phyloP scores from a whole-genome alignment of 2,329 filamentous ascomycete genomes.

The Paradendryphiella salina region DNA sequence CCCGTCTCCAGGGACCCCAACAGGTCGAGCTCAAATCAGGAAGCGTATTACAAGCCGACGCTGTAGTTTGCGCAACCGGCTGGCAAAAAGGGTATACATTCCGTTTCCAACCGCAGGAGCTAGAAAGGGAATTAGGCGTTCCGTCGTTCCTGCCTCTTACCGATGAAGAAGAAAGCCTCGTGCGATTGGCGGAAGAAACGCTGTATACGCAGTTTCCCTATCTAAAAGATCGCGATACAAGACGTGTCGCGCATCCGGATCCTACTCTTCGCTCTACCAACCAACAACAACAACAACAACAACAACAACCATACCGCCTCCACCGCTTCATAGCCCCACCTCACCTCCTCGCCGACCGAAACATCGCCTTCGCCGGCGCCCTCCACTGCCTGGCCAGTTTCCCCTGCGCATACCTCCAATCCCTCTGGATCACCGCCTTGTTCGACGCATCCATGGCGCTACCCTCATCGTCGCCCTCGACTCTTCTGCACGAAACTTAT shows the following conservation, averaged over 20 bases:
- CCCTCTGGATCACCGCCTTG: constrained; percentile 61
- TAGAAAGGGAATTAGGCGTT: constrained; percentile 53
- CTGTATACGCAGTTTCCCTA: constrained; percentile 22
- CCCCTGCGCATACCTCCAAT: constrained; percentile 47
- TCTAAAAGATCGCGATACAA: constrained; percentile 25
- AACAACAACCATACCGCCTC: constrained; percentile 40
- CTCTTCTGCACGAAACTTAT: constrained; percentile 49
- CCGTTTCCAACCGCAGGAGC: constrained; percentile 51
- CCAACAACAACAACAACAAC: constrained; percentile 3
- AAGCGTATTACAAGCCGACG: constrained; percentile 52
- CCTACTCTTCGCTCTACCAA: constrained; percentile 19
- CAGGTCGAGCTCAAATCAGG: constrained; percentile 56
- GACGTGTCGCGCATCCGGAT: constrained; percentile 23
- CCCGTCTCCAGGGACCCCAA: constrained; percentile 49
- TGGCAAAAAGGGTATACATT: constrained; percentile 59
- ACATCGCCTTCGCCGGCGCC: constrained; percentile 30
- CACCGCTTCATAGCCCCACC: constrained; percentile 51
- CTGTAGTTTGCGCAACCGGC: constrained; percentile 60
- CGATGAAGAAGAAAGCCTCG: constrained; percentile 45
- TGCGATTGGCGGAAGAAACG: constrained; percentile 26
- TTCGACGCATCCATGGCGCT: constrained; percentile 56
- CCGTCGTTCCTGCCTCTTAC: constrained; percentile 41
- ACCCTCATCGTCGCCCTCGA: constrained; percentile 15
- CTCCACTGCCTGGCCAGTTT: constrained; percentile 45
- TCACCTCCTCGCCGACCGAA: constrained; percentile 13